Base-by-base conservation (phyloP, 805 yeast species). In the Suhomyces faveliae region DNA sequence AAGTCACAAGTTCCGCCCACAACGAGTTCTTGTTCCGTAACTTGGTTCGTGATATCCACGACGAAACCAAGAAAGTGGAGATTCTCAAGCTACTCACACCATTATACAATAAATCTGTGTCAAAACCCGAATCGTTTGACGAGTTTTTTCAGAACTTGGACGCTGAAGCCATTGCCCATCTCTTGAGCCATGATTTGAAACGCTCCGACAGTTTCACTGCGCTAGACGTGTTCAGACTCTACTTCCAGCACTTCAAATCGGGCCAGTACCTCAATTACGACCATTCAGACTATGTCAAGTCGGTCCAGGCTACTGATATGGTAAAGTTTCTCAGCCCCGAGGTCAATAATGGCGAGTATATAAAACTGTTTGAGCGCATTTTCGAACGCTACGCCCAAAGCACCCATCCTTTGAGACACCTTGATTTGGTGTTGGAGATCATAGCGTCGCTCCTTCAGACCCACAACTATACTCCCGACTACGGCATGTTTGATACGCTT, bases 221-320 rank as follows among this genome's bases (percentile, higher is more conserved):
- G 13, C 29, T 56, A 4, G 61, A 58, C 29, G 54, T 53, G 45
- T 58, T 54, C 41, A 48, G 73, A 35, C 47, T 48, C 12, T 56
- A 58, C 23, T 64, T 66, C 47, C 53, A 52, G 41, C 48, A 56
- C 40, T 53, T 53, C 55, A 67, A 66, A 42, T 65, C 73, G 6
- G 66, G 67, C 0, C 63, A 67, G 24, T 62, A 59, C 51, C 58
- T 68, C 30, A 69, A 65, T 46, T 67, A 68, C 47, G 64, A 62
- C 5, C 56, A 62, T 29, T 56, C 68, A 1, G 75, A 70, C 40
- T 56, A 61, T 1, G 44, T 54, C 5, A 53, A 51, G n/a, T 50
- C 49, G 30, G 50, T 64, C 2, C 61, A 54, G 38, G 53, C 50
- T 11, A 20, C 37, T 4, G 51, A 43, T 19, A 50, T 52, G n/a